These are phyloP conservation scores for Xylaria sp. DNA, from an alignment of 2,329 filamentous ascomycete genomes.

Conservation along the genomic window DNA sequence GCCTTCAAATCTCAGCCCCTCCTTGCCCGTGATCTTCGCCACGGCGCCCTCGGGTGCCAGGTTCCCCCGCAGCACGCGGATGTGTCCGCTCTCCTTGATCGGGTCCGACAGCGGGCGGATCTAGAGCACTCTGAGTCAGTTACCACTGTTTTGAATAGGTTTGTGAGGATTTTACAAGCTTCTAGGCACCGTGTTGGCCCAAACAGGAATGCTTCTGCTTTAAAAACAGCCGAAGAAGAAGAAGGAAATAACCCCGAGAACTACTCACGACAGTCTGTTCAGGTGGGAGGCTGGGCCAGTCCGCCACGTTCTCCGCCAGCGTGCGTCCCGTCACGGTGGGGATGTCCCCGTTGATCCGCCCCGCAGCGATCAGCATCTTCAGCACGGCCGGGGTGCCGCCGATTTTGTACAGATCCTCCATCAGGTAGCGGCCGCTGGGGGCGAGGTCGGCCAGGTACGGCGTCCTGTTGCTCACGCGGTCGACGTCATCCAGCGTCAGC, in stretches of 20 bases:
- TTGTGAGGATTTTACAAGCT: too few species aligned
- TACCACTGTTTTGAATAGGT: too few species aligned
- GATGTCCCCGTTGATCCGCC: slow-evolving; percentile 75
- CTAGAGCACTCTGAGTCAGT: too few species aligned
- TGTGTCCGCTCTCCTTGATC: slow-evolving; percentile 87
- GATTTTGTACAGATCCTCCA: slow-evolving; percentile 81
- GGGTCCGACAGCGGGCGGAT: slow-evolving; percentile 77
- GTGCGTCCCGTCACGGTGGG: slow-evolving; percentile 81
- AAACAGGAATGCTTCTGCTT: too few species aligned
- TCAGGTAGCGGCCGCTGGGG: slow-evolving; percentile 84
- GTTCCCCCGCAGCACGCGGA: slow-evolving; percentile 89
- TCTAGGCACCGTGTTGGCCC: too few species aligned
- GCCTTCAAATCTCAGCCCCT: slow-evolving; percentile 84
- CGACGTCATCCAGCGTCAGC: slow-evolving; percentile 83
- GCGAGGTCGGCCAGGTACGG: slow-evolving; percentile 89
- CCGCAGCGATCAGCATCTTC: slow-evolving; percentile 77
- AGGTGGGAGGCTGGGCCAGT: slow-evolving; percentile 68
- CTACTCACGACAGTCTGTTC: slow-evolving; percentile 83
- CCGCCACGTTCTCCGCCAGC: slow-evolving; percentile 76
- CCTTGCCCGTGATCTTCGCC: slow-evolving; percentile 96
- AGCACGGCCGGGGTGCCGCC: slow-evolving; percentile 80
- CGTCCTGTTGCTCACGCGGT: slow-evolving; percentile 82
- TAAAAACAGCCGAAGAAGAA: too few species aligned
- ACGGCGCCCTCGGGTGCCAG: slow-evolving; percentile 90
- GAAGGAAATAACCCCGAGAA: too few species aligned